Conservation (phyloP, 129 eudicot species). For the Centrapalus pauciflorus region DNA sequence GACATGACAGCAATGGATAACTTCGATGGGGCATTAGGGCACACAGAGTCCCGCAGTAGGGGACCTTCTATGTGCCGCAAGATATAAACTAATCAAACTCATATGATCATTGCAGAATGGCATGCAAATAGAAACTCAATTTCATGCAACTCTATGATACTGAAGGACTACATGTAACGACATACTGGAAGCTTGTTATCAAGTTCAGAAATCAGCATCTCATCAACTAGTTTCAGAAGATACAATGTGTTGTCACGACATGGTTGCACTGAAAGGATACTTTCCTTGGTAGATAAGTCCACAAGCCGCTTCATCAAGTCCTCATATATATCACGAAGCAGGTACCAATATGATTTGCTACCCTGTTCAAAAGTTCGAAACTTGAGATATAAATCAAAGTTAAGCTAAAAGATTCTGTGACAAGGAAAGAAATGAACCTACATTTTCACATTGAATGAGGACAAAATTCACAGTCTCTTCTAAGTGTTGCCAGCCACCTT, state of each 20-base stretch:
- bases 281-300: slow-evolving; percentile 65
- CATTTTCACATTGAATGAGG: slow-evolving; percentile 67
- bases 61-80: neutral
- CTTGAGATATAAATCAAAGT: neutral
- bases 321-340: slow-evolving; percentile 80
- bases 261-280: slow-evolving; percentile 74
- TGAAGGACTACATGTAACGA: neutral
- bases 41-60: neutral
- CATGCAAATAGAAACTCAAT: neutral
- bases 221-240: slow-evolving; percentile 78
- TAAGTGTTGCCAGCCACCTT: slow-evolving; percentile 96
- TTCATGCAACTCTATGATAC: neutral
- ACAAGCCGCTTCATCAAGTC: slow-evolving; percentile 59
- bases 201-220: slow-evolving; percentile 79
- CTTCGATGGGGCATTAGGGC: neutral
- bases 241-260: slow-evolving; percentile 96
- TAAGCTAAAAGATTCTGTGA: neutral
- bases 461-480: slow-evolving; percentile 92
- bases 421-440: slow-evolving; percentile 27
- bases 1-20: neutral
- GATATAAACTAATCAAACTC: neutral
- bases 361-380: slow-evolving; percentile 38
- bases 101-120: neutral
- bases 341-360: slow-evolving; percentile 51
- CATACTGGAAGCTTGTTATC: slow-evolving; percentile 81